Base-by-base conservation (phyloP, 495 filamentous ascomycete species). In the Acidomyces sp. region DNA sequence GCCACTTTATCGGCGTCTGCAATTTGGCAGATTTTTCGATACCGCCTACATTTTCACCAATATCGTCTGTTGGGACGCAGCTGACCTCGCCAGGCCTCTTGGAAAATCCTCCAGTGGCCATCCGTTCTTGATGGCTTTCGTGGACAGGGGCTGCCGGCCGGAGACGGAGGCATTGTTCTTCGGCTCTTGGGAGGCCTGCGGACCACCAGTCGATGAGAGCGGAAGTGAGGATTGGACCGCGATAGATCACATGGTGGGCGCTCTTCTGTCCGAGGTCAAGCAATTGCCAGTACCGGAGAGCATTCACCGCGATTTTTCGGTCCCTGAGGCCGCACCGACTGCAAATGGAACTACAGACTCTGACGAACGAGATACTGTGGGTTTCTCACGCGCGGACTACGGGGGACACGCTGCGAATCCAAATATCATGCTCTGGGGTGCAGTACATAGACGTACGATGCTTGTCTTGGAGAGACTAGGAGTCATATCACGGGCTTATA, bases 161-260 rank as follows among this genome's bases (percentile, higher is more conserved):
- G 58, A 63, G 36, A 58, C 56, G 11, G 58, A 61, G 45, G 41
- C 49, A 24, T 58, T 46, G 53, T 31, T 61, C 19, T 61, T 51
- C 45, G 47, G 44, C 5, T 41, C n/a, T 23, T 54, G 54, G 26
- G 54, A 61, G 17, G n/a, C 26, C 10, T 28, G 19, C 10, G 12
- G 23, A 4, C 24, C 37, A 4, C 24, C 37, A 28, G 10, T 26
- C 12, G n/a, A 22, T 30, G 17, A 6, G 6, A 39, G 23, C 5
- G 17, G 18, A 6, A 19, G 6, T 5, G 20, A 37, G 7, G 20
- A 22, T 12, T 39, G n/a, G 37, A 28, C 12, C 4, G 5, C 5
- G 22, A 30, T 27, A 9, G 24, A 30, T 17, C 10, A 28, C 12
- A 9, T 39, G 3, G 13, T 44, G 7, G 3, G 3, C 15, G 28